Conservation (phyloP, 1,284 basidiomycete species). For the Inonotus obliquus region DNA sequence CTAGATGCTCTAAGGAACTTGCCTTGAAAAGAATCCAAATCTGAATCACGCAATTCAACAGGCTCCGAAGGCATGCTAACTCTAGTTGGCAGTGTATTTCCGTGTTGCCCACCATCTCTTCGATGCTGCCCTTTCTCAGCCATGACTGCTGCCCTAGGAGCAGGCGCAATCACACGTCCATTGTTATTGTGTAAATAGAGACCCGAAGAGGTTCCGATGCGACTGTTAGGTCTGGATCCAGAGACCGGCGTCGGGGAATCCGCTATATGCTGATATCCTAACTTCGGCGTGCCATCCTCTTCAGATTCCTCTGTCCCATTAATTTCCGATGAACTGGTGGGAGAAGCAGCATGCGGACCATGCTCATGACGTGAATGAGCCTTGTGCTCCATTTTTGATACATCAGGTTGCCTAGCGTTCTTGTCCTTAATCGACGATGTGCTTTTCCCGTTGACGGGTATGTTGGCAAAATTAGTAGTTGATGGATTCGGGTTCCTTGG, state of each 20-base stretch:
- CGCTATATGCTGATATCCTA: conserved; percentile 4
- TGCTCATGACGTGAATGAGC: neutral
- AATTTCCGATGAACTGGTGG: conserved; percentile 35
- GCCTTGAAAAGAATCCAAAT: conserved; percentile 17
- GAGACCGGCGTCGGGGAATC: neutral
- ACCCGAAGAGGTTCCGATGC: neutral
- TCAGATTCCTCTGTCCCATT: conserved; percentile 15
- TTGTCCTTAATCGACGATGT: neutral
- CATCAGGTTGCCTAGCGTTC: neutral
- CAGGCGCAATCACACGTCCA: neutral
- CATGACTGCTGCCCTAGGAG: neutral
- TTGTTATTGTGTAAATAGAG: conserved; percentile 1
- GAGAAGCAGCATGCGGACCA: conserved; percentile 29
- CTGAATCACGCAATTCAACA: conserved; percentile 14
- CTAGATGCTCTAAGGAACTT: neutral
- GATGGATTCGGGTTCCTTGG: neutral
- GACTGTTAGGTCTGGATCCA: conserved; percentile 1
- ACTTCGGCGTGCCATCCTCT: conserved; percentile 22
- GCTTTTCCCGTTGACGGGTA: neutral
- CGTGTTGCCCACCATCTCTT: neutral
- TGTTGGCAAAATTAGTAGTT: neutral
- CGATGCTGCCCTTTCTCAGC: neutral
- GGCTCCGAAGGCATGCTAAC: conserved; percentile 11
- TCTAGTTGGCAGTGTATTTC: neutral
- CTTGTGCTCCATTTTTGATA: neutral